Evolutionary conservation across 495 filamentous ascomycete species (phyloP).

Genomic region (Polyplosphaeria fusca): DNA sequence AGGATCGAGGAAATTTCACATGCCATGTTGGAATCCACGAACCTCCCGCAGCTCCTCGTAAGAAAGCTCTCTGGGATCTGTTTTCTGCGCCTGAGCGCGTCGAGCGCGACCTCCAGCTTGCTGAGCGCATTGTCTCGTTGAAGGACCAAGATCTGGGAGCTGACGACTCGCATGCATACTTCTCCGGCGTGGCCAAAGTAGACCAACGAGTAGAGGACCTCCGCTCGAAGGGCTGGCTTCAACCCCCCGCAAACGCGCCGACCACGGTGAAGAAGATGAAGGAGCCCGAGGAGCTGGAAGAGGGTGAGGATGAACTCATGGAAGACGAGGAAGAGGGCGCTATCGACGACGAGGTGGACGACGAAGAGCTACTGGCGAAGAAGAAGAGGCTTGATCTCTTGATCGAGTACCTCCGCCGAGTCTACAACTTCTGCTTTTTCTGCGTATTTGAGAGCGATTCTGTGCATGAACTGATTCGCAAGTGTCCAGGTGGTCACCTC

Average conservation of each 20-base stretch:
- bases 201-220: conserved; percentile 83
- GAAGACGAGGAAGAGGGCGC: conserved; percentile 70
- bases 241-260: conserved; percentile 60
- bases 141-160: conserved; percentile 54
- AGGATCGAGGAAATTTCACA: conserved; percentile 88
- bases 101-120: conserved; percentile 77
- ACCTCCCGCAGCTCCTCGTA: conserved; percentile 77
- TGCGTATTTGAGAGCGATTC: conserved; percentile 98
- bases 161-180: too few relatives aligned
- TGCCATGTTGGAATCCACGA: conserved; percentile 96
- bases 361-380: conserved; percentile 81
- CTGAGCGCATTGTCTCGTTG: conserved; percentile 68
- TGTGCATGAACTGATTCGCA: conserved; percentile 88
- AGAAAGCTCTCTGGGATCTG: conserved; percentile 96
- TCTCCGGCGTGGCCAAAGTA: conserved; percentile 67
- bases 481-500: conserved; percentile 94
- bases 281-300: conserved; percentile 59
- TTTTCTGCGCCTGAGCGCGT: conserved; percentile 88
- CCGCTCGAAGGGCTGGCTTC: conserved; percentile 66
- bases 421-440: conserved; percentile 99
- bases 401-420: conserved; percentile 93
- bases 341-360: conserved; percentile 79
- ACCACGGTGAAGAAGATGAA: conserved; percentile 59
- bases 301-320: conserved; percentile 63
- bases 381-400: conserved; percentile 96